These are phyloP conservation scores for Teratosphaeria pseudoeucalypti DNA, from an alignment of 2,329 filamentous ascomycete species.

Conservation along the genomic window DNA sequence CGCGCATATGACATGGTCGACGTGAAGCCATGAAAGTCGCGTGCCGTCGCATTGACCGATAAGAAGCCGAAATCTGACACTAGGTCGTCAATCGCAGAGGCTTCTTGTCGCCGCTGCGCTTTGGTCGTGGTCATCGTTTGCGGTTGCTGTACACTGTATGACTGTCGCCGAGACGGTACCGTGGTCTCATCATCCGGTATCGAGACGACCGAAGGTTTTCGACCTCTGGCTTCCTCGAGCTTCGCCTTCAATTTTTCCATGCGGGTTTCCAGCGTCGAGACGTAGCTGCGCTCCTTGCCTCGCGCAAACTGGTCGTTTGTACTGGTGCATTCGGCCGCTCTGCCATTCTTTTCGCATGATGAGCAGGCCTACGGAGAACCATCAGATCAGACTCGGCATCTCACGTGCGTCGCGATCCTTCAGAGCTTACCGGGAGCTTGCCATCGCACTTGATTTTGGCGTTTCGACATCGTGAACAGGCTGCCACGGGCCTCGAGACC, in stretches of 20 bases:
- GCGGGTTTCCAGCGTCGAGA: conserved; percentile 83
- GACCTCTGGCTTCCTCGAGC: conserved; percentile 54
- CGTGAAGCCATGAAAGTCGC: conserved; percentile 83
- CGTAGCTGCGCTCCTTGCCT: conserved; percentile 93
- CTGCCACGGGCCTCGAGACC: conserved; percentile 69
- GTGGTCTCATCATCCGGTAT: conserved; percentile 49
- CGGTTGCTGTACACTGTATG: conserved; percentile 19
- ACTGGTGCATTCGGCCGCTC: conserved; percentile 77
- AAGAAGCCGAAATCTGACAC: conserved; percentile 90
- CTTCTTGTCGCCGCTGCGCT: conserved; percentile 51
- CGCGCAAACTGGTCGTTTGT: conserved; percentile 93
- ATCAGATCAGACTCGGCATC: background rate
- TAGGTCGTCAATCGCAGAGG: conserved; percentile 78
- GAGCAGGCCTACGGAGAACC: conserved; percentile 55
- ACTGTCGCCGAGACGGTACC: conserved; percentile 40
- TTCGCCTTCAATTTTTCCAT: conserved; percentile 79
- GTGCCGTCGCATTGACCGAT: conserved; percentile 89
- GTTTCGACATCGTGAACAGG: conserved; percentile 71
- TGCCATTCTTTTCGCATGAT: conserved; percentile 84
- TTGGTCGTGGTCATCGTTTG: conserved; percentile 13
- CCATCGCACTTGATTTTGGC: conserved; percentile 98
- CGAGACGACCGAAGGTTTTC: conserved; percentile 59
- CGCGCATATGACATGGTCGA: conserved; percentile 88
- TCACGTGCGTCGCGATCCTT: background rate
- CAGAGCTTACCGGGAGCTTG: conserved; percentile 55